Conservation (phyloP, 1,284 basidiomycete genomes). For the Vanrija sp. region DNA sequence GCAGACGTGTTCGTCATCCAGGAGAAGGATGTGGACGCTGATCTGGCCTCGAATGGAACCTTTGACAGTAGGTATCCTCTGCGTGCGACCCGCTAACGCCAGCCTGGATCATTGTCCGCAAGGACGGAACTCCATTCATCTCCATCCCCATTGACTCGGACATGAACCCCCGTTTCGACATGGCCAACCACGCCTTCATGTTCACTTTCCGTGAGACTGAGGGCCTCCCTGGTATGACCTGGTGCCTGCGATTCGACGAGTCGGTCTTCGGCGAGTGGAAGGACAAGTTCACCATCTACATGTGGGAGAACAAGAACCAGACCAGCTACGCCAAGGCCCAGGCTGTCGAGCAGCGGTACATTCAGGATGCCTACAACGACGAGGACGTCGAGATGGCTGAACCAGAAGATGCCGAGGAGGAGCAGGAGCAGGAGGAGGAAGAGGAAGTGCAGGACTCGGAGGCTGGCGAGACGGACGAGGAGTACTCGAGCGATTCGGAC, state of each 20-base stretch:
- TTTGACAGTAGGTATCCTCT: conserved; percentile 49
- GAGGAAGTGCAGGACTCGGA: conserved; percentile 63
- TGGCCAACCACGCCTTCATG: conserved; percentile 62
- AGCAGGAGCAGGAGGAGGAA: conserved; percentile 38
- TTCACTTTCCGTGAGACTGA: conserved; percentile 55
- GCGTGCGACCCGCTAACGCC: conserved; percentile 4
- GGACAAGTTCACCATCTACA: conserved; percentile 62
- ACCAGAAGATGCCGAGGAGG: conserved; percentile 54
- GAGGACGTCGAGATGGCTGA: conserved; percentile 76
- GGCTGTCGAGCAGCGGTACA: conserved; percentile 61
- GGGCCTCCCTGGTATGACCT: conserved; percentile 63
- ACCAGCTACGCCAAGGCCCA: conserved; percentile 76
- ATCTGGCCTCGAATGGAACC: conserved; percentile 59
- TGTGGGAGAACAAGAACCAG: conserved; percentile 81
- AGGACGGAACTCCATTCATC: conserved; percentile 43
- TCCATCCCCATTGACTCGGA: conserved; percentile 49
- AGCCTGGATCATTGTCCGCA: conserved; percentile 48
- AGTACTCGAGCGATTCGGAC: conserved; percentile 57
- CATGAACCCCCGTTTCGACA: conserved; percentile 59
- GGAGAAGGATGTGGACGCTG: conserved; percentile 62
- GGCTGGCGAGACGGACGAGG: conserved; percentile 65
- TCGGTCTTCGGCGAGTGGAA: conserved; percentile 63
- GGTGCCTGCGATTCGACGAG: conserved; percentile 72
- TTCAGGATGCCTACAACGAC: conserved; percentile 68
- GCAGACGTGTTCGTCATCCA: conserved; percentile 68